Evolutionary conservation across 805 yeast genomes (phyloP).

Genomic region (Saturnispora sanitii): DNA sequence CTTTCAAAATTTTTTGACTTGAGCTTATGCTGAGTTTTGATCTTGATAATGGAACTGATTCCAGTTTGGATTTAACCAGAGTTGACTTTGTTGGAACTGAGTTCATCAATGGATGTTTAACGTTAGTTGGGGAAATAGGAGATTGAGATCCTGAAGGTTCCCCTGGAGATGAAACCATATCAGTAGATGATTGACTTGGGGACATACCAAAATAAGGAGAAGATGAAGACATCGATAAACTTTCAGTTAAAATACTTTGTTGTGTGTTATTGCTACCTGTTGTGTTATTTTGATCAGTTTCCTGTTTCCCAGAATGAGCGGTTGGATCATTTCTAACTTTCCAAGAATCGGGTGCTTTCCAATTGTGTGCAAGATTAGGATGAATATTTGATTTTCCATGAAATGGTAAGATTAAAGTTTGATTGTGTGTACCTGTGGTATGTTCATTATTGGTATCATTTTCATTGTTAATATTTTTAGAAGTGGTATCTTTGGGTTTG

Average conservation of each 20-base stretch:
- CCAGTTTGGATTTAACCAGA: no score
- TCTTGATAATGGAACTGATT: no score
- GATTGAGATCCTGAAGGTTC: slow-evolving; percentile 9
- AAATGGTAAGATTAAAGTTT: not conserved
- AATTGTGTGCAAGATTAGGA: slow-evolving; percentile 17
- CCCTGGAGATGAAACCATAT: not conserved
- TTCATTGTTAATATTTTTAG: no score
- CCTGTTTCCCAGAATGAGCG: not conserved
- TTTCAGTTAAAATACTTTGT: not conserved
- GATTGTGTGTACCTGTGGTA: not conserved
- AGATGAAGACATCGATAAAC: slow-evolving; percentile 2
- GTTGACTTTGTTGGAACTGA: not conserved
- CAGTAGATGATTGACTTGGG: slow-evolving; percentile 5
- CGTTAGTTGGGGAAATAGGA: slow-evolving; percentile 4
- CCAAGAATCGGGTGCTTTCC: slow-evolving; percentile 58
- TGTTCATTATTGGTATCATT: no score
- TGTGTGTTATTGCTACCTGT: not conserved
- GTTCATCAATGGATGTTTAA: not conserved
- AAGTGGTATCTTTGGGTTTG: not conserved
- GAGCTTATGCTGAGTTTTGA: no score
- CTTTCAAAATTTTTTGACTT: slow-evolving; percentile 21
- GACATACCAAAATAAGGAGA: slow-evolving; percentile 14
- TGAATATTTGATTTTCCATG: not conserved
- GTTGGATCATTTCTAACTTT: slow-evolving; percentile 33
- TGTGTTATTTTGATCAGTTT: slow-evolving; percentile 10